A percentile compares a stretch with the other conserved stretches of the same genome.
Conservation (phyloP, 805 yeast genomes). For the Cyberlindnera maclurae region DNA sequence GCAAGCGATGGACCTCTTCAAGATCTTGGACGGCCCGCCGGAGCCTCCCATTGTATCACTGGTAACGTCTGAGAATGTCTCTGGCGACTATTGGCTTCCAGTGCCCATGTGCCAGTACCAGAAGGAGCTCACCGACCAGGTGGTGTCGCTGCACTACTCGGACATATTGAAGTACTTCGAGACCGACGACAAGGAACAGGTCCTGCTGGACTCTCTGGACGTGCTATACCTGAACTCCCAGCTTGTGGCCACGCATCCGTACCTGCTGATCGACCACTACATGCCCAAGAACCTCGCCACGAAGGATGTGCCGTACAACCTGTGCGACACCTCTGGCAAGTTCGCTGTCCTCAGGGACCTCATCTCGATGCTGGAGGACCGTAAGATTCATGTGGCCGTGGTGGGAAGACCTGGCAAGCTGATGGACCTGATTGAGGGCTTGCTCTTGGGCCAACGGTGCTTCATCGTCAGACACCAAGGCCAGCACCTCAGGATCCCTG, state of each 20-base stretch:
- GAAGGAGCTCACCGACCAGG: conserved; percentile 83
- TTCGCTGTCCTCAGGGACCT: conserved; percentile 65
- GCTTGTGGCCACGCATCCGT: conserved; percentile 85
- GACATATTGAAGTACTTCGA: conserved; percentile 87
- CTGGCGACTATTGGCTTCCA: conserved; percentile 67
- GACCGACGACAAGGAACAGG: conserved; percentile 40
- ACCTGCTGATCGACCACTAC: conserved; percentile 72
- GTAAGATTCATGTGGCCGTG: conserved; percentile 51
- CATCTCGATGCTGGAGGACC: conserved; percentile 44
- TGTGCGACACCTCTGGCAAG: conserved; percentile 79
- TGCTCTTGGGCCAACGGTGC: conserved; percentile 55
- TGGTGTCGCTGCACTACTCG: conserved; percentile 83
- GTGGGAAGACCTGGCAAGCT: conserved; percentile 64
- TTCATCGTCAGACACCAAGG: conserved; percentile 57
- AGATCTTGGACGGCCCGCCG: conserved; percentile 75
- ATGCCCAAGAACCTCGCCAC: conserved; percentile 73
- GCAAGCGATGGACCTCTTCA: conserved; percentile 53
- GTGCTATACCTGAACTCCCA: conserved; percentile 72
- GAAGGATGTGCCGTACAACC: conserved; percentile 61
- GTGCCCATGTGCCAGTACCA: conserved; percentile 85
- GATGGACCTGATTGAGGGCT: conserved; percentile 67
- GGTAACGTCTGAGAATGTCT: conserved; percentile 22
- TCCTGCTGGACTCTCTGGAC: conserved; percentile 67
- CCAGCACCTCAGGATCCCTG: conserved; percentile 46
- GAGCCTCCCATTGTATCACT: conserved; percentile 62